Evolutionary conservation across 2,329 filamentous ascomycete genomes (phyloP).

Genomic region (Ceratocystis eucalypticola): DNA sequence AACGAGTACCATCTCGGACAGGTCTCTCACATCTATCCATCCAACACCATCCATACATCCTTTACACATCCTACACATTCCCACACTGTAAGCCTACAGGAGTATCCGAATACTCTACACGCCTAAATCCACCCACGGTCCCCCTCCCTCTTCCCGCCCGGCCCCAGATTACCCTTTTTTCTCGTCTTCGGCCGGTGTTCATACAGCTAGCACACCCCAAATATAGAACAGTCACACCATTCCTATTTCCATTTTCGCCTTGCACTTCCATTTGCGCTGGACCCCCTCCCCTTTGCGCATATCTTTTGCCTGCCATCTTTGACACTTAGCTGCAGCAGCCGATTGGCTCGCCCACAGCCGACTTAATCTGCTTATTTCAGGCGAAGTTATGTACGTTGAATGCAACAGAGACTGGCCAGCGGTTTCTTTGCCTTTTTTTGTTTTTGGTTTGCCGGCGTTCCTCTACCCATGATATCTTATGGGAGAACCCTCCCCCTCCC

Average conservation of each 20-base stretch:
- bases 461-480: neutral
- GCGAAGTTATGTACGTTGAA: neutral
- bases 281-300: neutral
- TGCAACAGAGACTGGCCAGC: neutral
- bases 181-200: neutral
- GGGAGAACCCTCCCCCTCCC: too few relatives aligned
- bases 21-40: neutral
- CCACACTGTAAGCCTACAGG: neutral
- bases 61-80: neutral
- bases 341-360: neutral
- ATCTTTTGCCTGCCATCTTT: neutral
- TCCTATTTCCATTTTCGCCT: neutral
- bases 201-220: neutral
- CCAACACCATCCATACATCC: neutral
- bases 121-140: neutral
- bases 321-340: conserved; percentile 4
- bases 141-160: neutral
- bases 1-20: neutral
- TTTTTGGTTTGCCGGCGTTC: neutral
- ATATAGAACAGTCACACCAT: neutral
- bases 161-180: neutral
- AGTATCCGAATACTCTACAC: neutral
- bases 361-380: neutral
- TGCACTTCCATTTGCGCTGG: neutral
- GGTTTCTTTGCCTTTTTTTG: neutral